Evolutionary conservation across 2,329 filamentous ascomycete genomes (phyloP).

Genomic region (Pseudogymnoascus sp.): DNA sequence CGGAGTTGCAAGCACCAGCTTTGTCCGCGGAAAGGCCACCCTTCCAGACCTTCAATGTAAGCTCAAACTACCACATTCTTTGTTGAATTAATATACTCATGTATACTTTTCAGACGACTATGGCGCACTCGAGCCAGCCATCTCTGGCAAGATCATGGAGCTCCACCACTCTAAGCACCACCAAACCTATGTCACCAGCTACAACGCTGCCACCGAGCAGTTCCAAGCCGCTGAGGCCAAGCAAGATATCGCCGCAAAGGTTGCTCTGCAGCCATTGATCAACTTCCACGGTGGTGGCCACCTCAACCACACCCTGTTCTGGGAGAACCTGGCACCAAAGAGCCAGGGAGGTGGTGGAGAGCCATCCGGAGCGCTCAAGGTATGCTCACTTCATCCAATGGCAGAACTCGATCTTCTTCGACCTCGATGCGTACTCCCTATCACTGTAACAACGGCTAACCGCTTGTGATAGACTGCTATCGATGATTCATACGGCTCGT

Average conservation of each 20-base stretch:
- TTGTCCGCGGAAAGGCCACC: constrained; percentile 80
- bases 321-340: constrained; percentile 61
- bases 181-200: constrained; percentile 84
- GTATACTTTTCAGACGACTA: constrained; percentile 66
- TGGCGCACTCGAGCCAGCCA: constrained; percentile 75
- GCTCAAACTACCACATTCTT: constrained; percentile 22
- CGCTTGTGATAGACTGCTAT: constrained; percentile 23
- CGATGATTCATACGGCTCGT: constrained; percentile 38
- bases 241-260: constrained; percentile 43
- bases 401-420: constrained; percentile 9
- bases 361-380: constrained; percentile 40
- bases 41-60: constrained; percentile 79
- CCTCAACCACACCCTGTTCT: constrained; percentile 60
- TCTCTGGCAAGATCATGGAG: constrained; percentile 93
- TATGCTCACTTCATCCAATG: constrained; percentile 25
- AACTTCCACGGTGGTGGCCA: constrained; percentile 62
- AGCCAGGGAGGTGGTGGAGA: constrained; percentile 54
- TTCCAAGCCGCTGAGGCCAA: constrained; percentile 47
- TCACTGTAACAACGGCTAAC: constrained; percentile 17
- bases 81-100: background rate
- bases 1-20: constrained; percentile 62
- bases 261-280: constrained; percentile 48
- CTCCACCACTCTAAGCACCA: constrained; percentile 93
- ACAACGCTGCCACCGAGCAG: constrained; percentile 72
- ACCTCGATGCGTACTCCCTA: too few relatives aligned